These are phyloP conservation scores for Pachysandra terminalis DNA, from an alignment of 164 flowering plant genomes.

Conservation along the genomic window DNA sequence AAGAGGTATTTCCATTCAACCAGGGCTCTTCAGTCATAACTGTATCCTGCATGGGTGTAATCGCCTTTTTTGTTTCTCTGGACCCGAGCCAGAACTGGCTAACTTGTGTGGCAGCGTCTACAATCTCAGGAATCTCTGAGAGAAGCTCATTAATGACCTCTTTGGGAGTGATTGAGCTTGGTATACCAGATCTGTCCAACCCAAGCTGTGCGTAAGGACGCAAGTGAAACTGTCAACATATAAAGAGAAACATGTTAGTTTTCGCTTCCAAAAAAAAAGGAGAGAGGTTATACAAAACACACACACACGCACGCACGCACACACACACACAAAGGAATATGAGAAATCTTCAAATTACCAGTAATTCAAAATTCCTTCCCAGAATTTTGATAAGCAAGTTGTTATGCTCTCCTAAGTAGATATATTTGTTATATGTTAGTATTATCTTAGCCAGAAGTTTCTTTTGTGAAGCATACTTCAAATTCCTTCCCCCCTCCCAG, in stretches of 20 bases:
- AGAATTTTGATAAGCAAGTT: no score
- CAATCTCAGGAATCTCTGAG: constrained; percentile 77
- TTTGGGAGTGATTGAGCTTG: constrained; percentile 29
- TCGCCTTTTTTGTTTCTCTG: constrained; percentile 14
- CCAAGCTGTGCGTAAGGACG: constrained; percentile 88
- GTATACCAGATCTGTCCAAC: constrained; percentile 66
- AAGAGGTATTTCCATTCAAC: constrained; percentile 34
- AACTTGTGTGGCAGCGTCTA: constrained; percentile 51
- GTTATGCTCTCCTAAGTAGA: no score
- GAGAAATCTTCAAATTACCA: no score
- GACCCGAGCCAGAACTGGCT: constrained; percentile 43
- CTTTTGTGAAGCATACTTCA: no score
- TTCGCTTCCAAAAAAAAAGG: no score
- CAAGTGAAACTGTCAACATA: constrained; percentile 74
- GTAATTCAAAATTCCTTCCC: no score
- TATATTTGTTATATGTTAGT: no score
- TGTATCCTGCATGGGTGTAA: constrained; percentile 8
- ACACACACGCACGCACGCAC: no score
- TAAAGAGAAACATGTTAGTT: neutral
- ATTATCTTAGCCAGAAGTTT: no score
- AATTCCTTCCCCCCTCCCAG: no score
- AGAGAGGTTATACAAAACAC: no score
- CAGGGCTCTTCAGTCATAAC: constrained; percentile 72
- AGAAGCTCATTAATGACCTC: constrained; percentile 52
- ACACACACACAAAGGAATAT: no score